phyloP scores from a whole-genome alignment of 2,329 filamentous ascomycete genomes.

The Stromatinia cepivora region DNA sequence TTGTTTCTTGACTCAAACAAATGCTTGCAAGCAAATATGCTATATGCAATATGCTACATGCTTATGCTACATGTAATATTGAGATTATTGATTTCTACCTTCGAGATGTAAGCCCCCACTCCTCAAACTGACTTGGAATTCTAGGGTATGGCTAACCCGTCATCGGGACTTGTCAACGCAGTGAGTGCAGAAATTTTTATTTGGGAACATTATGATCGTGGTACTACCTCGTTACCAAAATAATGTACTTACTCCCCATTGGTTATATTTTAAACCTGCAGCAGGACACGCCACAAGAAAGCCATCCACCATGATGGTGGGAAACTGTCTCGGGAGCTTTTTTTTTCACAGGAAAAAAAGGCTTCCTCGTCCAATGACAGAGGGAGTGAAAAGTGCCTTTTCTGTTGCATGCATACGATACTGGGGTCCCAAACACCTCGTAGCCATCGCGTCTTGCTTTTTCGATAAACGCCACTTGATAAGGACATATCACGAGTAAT shows the following conservation, averaged over 20 bases:
- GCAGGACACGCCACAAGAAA: constrained; percentile 7
- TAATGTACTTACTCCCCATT: not conserved
- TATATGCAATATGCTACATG: no score
- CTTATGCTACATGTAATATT: no score
- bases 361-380: not conserved
- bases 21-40: not conserved
- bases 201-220: constrained; percentile 1
- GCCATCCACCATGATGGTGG: constrained; percentile 8
- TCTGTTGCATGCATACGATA: constrained; percentile 15
- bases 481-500: constrained; percentile 18
- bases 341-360: not conserved
- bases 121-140: not conserved
- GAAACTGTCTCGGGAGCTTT: constrained; percentile 19
- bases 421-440: not conserved
- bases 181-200: constrained; percentile 1
- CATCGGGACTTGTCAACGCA: constrained; percentile 15
- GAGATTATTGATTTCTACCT: not conserved
- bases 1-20: not conserved
- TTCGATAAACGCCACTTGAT: not conserved
- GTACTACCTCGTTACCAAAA: constrained; percentile 18
- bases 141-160: constrained; percentile 2
- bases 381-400: constrained; percentile 7
- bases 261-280: not conserved
- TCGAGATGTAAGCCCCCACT: not conserved
- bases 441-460: constrained; percentile 2